These are phyloP conservation scores for Daedalea quercina DNA, from an alignment of 768 basidiomycete species.

Conservation along the genomic window DNA sequence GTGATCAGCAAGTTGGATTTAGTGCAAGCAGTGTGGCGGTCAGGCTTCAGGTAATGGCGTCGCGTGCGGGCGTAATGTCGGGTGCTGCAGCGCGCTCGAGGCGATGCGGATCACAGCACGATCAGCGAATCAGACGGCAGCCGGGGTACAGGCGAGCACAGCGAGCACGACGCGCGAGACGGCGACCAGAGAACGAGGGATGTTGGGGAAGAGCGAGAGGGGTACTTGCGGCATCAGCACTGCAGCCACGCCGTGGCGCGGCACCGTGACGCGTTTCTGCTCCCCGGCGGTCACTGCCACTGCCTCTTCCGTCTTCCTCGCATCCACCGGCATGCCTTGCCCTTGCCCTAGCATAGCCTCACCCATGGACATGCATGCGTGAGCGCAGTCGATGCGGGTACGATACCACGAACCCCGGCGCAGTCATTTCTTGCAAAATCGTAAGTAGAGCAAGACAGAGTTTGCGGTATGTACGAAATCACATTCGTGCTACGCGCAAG, in stretches of 20 bases:
- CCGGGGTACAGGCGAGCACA: neutral
- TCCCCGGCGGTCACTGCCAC: neutral
- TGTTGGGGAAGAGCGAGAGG: neutral
- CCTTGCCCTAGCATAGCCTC: too few relatives aligned
- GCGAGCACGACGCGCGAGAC: neutral
- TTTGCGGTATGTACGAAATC: too few relatives aligned
- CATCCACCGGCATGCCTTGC: too few relatives aligned
- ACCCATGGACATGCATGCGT: too few relatives aligned
- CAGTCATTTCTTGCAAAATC: too few relatives aligned
- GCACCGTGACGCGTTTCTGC: neutral
- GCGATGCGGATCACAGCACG: neutral
- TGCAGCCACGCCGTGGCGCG: neutral
- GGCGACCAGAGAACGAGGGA: neutral
- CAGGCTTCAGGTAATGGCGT: neutral
- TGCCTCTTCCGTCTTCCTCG: neutral
- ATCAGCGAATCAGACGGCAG: neutral
- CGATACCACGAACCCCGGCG: too few relatives aligned
- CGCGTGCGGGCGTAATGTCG: neutral
- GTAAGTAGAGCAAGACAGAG: too few relatives aligned
- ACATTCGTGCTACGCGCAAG: too few relatives aligned
- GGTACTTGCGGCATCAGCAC: neutral
- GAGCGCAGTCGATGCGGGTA: too few relatives aligned
- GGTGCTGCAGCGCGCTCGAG: neutral
- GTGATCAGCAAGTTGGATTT: neutral
- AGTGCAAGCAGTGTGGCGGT: neutral